These are phyloP conservation scores for Paecilomyces sp. DNA, from an alignment of 2,329 filamentous ascomycete genomes.

Conservation along the genomic window DNA sequence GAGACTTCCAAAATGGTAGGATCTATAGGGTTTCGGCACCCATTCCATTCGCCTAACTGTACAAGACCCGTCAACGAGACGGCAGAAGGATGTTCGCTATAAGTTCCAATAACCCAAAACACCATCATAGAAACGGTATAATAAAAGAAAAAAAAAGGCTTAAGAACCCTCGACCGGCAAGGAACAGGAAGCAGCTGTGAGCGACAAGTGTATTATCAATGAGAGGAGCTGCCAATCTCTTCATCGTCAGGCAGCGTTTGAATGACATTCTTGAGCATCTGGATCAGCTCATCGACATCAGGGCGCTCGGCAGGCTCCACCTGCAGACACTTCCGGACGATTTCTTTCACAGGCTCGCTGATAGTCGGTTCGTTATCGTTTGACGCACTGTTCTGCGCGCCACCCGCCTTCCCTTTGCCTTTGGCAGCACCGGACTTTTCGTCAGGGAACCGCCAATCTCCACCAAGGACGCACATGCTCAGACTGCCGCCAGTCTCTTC, in stretches of 20 bases:
- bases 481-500: conserved; percentile 94
- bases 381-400: conserved; percentile 15
- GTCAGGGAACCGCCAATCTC: conserved; percentile 95
- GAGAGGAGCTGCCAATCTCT: conserved; percentile 10
- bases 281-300: conserved; percentile 76
- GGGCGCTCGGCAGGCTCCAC: conserved; percentile 85
- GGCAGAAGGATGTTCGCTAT: background rate
- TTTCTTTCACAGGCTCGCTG: conserved; percentile 74
- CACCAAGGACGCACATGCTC: conserved; percentile 84
- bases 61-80: background rate
- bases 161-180: background rate
- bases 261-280: conserved; percentile 68
- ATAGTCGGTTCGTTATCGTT: conserved; percentile 49
- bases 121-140: background rate
- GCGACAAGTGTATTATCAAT: background rate
- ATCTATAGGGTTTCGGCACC: background rate
- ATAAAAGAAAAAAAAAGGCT: background rate
- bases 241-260: conserved; percentile 59
- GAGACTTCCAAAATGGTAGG: background rate
- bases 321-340: conserved; percentile 77
- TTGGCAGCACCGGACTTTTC: conserved; percentile 59
- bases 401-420: conserved; percentile 47
- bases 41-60: background rate
- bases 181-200: background rate
- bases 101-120: background rate